These are phyloP conservation scores for Termitomyces sp. DNA, from an alignment of 1,284 basidiomycete genomes.

Conservation along the genomic window DNA sequence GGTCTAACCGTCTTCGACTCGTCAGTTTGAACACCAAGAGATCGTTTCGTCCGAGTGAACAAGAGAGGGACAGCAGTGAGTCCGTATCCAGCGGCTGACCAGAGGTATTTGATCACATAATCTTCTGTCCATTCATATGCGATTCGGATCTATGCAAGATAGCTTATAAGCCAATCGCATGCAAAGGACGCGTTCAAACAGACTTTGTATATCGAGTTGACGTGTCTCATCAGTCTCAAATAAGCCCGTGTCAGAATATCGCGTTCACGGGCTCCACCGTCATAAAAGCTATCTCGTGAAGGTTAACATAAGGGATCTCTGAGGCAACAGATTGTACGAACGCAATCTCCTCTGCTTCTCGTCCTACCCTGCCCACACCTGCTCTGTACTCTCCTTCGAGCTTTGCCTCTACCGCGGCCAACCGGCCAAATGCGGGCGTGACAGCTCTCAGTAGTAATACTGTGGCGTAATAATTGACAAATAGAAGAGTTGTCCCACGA, in stretches of 20 bases:
- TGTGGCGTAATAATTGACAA: slow-evolving; percentile 84
- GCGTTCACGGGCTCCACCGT: slow-evolving; percentile 81
- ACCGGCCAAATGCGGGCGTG: slow-evolving; percentile 90
- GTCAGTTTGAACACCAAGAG: slow-evolving; percentile 31
- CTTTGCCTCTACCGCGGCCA: slow-evolving; percentile 87
- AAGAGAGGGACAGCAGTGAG: slow-evolving; percentile 87
- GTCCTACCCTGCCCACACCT: slow-evolving; percentile 83
- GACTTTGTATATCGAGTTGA: slow-evolving; percentile 91
- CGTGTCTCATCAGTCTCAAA: slow-evolving; percentile 77
- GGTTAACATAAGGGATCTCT: not conserved
- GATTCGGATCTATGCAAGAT: slow-evolving; percentile 57
- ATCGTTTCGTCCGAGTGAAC: slow-evolving; percentile 45
- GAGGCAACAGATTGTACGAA: slow-evolving; percentile 26
- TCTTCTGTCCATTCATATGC: slow-evolving; percentile 91
- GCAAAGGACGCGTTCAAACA: slow-evolving; percentile 10
- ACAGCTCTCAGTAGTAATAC: slow-evolving; percentile 80
- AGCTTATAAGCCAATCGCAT: not conserved
- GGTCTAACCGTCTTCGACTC: slow-evolving; percentile 16
- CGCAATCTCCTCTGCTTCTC: slow-evolving; percentile 94
- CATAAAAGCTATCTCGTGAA: slow-evolving; percentile 71
- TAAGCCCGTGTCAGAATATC: slow-evolving; percentile 83
- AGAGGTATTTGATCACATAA: slow-evolving; percentile 91
- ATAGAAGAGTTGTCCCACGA: slow-evolving; percentile 74
- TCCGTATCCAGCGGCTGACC: slow-evolving; percentile 87
- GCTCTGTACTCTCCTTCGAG: slow-evolving; percentile 88